Base-by-base conservation (phyloP, 78 protist genomes). In the Dictyostelium purpureum region DNA sequence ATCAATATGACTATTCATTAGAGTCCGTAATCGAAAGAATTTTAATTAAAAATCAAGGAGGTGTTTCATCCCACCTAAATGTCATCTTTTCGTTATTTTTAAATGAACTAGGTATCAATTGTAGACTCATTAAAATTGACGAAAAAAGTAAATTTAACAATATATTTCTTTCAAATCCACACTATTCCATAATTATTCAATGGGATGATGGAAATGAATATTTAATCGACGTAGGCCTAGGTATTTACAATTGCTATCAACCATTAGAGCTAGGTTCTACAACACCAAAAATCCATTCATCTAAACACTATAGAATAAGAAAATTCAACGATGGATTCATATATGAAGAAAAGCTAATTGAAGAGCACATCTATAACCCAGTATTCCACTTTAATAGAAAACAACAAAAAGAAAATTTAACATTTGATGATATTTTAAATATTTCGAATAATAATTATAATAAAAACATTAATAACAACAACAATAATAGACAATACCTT, bases 121-220 rank as follows among this genome's bases (percentile, higher is more conserved):
- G 26, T 63, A 37, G 33, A 63, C 33, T 63, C 4, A 37, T 63
- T 16, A 47, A 47, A 14, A 47, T 47, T 47, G n/a, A n/a, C n/a
- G n/a, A n/a, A n/a, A 63, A 63, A 63, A 63, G 11, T 0, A 4
- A 33, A 1, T 1, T 63, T 12, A 63, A 26, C 18, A n/a, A n/a
- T n/a, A n/a, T n/a, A n/a, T n/a, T n/a, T n/a, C n/a, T n/a, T n/a
- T 63, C 71, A 33, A 63, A 14, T 18, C n/a, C 24, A 4, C 40
- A 63, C 2, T 33, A 28, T 31, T 63, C 71, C 26, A 63, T 33
- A 33, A 31, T 63, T 31, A 63, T 63, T 31, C 37, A 63, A 31
- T 63, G 71, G 71, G 35, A 31, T 28, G 42, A 63, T 63, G 71
- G 71, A 16, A 63, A 63, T 63, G 38, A 63, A 33, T 63, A 63